Conservation (phyloP, 1,284 basidiomycete genomes). For the Irpex lacteus region DNA sequence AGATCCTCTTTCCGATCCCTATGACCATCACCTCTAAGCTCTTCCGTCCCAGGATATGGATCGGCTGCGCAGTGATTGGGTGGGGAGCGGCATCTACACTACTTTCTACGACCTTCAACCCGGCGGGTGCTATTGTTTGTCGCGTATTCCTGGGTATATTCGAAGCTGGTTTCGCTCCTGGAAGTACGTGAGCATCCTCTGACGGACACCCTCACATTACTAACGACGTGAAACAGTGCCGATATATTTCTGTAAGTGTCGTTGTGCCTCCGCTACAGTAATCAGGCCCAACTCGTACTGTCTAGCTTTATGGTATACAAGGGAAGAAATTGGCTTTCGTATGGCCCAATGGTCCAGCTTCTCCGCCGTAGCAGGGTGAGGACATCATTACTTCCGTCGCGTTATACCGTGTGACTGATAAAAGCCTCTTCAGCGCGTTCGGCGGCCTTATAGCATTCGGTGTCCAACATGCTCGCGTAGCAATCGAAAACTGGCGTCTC, state of each 20-base stretch:
- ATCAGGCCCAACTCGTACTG: neutral
- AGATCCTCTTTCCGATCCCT: constrained; percentile 74
- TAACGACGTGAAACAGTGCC: constrained; percentile 37
- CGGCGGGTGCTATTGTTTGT: constrained; percentile 54
- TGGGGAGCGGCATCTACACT: constrained; percentile 71
- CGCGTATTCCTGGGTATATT: constrained; percentile 66
- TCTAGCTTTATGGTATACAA: constrained; percentile 76
- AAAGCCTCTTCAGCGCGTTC: constrained; percentile 42
- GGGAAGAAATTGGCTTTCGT: constrained; percentile 65
- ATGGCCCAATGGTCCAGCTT: constrained; percentile 80
- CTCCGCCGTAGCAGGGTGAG: constrained; percentile 65
- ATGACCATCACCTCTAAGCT: constrained; percentile 65
- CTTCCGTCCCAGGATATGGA: constrained; percentile 62
- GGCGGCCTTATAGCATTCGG: constrained; percentile 77
- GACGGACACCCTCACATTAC: neutral
- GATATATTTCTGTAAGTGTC: constrained; percentile 71
- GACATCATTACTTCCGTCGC: too few relatives aligned
- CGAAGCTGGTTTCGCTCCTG: constrained; percentile 72
- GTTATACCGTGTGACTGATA: constrained; percentile 15
- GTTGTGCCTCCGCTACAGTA: neutral
- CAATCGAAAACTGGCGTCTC: constrained; percentile 60
- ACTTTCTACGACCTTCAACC: constrained; percentile 60
- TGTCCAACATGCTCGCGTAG: constrained; percentile 52
- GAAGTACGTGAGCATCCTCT: constrained; percentile 27
- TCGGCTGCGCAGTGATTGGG: constrained; percentile 61